Evolutionary conservation across 768 basidiomycete species (phyloP), one percentile per base, ranked within the genome.

Genomic region (Bullera alba): DNA sequence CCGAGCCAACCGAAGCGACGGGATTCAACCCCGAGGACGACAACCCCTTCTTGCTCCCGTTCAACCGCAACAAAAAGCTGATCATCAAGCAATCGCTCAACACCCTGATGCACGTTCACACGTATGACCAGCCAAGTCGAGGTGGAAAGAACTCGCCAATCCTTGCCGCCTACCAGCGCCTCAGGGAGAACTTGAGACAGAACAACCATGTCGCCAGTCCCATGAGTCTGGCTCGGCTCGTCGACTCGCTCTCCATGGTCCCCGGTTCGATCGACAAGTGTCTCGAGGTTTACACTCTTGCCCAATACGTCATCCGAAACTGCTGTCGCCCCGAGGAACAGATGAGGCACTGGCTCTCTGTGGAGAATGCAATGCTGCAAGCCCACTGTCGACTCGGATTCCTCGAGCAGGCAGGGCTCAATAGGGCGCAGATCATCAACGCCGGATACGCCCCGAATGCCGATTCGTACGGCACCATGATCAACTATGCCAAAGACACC

Each of bases 281-380:
- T 7, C 76, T 76, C 17, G 76, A 79, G 38, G 71, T 85, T 17
- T 95, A 96, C 72, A 73, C 76, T 17, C 74, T 80, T 22, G 83
- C 83, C 6, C 88, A 92, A 71, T 65, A 65, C 12, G 73, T 84
- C 1, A 68, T 93, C 19, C 63, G 75, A 3, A 67, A 0, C 56
- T 81, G 29, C 75, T 77, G 57, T 46, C 75, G 61, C 77, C 69
- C 75, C 0, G 71, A 73, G 61, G 56, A 51, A 30, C 84, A 84
- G 61, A 70, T 77, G 14, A 60, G 70, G 19, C 77, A 77, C 1
- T 97, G 92, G 91, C 80, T 82, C 67, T 61, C 72, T 23, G 75
- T 97, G 36, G 93, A 97, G 70, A 85, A 93, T 70, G 77, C 79
- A 51, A 96, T 96, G 90, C 78, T 97, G 56, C 81, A 87, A 49